Percentiles rank a stretch among this genome's conserved stretches.
phyloP scores from a whole-genome alignment of 305 asterid genomes.

The Andrographis paniculata region DNA sequence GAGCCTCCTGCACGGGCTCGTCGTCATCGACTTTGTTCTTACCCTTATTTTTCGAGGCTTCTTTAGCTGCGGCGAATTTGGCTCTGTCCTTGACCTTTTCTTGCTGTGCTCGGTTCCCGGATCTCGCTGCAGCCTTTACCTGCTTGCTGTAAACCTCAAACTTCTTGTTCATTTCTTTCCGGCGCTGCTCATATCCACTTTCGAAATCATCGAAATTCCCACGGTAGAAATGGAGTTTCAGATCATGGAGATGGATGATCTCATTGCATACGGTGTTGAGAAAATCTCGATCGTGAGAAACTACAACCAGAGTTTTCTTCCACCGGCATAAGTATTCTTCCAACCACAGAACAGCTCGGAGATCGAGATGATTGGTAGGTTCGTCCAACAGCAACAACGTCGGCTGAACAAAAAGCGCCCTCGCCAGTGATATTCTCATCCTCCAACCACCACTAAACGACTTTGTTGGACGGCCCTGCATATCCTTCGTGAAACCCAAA shows the following conservation, averaged over 20 bases:
- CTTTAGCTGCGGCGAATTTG: slow-evolving; percentile 64
- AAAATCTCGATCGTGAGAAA: slow-evolving; percentile 86
- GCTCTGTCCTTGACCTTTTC: slow-evolving; percentile 85
- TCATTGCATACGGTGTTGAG: slow-evolving; percentile 77
- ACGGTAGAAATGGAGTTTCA: slow-evolving; percentile 78
- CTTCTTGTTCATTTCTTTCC: slow-evolving; percentile 79
- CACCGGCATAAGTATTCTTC: slow-evolving; percentile 92
- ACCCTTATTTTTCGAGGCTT: slow-evolving; percentile 57
- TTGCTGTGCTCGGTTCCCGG: slow-evolving; percentile 63
- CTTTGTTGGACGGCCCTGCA: slow-evolving; percentile 73
- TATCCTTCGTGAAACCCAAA: slow-evolving; percentile 78
- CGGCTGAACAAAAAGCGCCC: slow-evolving; percentile 95
- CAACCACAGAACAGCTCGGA: slow-evolving; percentile 89
- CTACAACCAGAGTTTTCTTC: slow-evolving; percentile 97
- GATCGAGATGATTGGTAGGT: slow-evolving; percentile 94
- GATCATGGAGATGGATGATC: slow-evolving; percentile 77
- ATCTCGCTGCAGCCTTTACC: slow-evolving; percentile 65
- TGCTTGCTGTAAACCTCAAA: slow-evolving; percentile 65
- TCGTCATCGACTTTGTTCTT: slow-evolving; percentile 72
- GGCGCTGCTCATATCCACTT: slow-evolving; percentile 74
- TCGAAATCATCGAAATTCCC: slow-evolving; percentile 82
- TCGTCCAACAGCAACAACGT: slow-evolving; percentile 85
- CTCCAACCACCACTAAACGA: slow-evolving; percentile 99
- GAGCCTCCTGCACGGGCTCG: slow-evolving; percentile 53
- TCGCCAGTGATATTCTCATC: slow-evolving; percentile 88